phyloP scores from a whole-genome alignment of 441 rosid species.

The Adansonia gregorii region DNA sequence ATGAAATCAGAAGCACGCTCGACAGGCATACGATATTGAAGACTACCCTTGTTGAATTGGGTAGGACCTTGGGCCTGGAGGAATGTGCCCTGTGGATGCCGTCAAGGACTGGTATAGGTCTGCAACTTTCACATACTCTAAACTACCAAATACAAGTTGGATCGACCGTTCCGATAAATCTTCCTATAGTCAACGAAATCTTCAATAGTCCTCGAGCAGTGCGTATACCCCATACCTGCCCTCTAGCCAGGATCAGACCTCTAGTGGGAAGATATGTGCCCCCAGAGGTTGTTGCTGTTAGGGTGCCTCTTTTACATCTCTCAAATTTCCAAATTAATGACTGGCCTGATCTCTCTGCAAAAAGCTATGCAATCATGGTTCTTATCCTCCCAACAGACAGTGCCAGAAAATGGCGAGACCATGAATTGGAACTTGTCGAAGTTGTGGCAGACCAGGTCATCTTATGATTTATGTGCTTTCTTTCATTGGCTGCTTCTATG shows the following conservation, averaged over 20 bases:
- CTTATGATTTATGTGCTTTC: slow-evolving; percentile 27
- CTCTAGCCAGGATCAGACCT: slow-evolving; percentile 77
- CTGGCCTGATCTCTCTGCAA: slow-evolving; percentile 82
- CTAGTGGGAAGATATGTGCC: slow-evolving; percentile 60
- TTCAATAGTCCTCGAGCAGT: slow-evolving; percentile 66
- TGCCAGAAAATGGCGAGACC: slow-evolving; percentile 84
- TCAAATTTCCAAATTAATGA: slow-evolving; percentile 82
- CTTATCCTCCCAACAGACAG: slow-evolving; percentile 82
- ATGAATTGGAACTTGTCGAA: slow-evolving; percentile 93
- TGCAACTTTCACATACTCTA: slow-evolving; percentile 80
- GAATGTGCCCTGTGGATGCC: slow-evolving; percentile 99
- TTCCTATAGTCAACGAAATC: slow-evolving; percentile 63
- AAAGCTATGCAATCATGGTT: slow-evolving; percentile 86
- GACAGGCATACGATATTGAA: slow-evolving; percentile 79
- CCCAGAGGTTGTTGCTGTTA: slow-evolving; percentile 90
- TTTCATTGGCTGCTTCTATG: slow-evolving; percentile 18
- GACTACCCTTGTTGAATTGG: slow-evolving; percentile 90
- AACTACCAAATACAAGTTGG: slow-evolving; percentile 65
- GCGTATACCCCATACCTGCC: slow-evolving; percentile 70
- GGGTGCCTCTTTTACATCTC: slow-evolving; percentile 84
- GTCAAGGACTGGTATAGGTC: slow-evolving; percentile 54
- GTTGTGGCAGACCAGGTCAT: slow-evolving; percentile 94
- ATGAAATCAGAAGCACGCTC: slow-evolving; percentile 91
- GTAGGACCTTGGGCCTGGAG: slow-evolving; percentile 79
- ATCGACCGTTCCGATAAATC: slow-evolving; percentile 59